Evolutionary conservation across 441 rosid species (phyloP).

Genomic region (Populus hybrid): DNA sequence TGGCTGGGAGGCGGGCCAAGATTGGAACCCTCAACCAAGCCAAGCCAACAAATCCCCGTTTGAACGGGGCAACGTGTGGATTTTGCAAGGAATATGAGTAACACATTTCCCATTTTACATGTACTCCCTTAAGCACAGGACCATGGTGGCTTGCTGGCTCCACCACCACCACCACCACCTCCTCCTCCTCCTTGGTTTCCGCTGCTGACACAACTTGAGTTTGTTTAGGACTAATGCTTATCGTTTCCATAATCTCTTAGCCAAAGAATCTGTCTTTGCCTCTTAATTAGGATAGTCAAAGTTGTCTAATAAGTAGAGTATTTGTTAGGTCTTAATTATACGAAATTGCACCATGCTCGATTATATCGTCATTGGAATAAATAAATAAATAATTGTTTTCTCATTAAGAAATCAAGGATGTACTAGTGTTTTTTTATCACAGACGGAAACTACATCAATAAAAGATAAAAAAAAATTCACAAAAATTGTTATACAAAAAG

Average conservation of each 20-base stretch:
- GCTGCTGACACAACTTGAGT: constrained; percentile 16
- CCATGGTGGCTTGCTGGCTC: constrained; percentile 38
- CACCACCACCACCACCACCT: constrained; percentile 46
- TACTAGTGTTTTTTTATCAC: no score
- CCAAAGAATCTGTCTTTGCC: background rate
- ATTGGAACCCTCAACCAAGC: constrained; percentile 29
- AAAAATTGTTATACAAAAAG: no score
- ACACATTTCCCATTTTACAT: constrained; percentile 24
- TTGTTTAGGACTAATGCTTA: background rate
- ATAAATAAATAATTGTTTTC: background rate
- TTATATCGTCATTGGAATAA: background rate
- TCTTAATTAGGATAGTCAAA: background rate
- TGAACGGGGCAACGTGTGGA: constrained; percentile 26
- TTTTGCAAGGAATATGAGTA: constrained; percentile 25
- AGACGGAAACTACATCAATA: no score
- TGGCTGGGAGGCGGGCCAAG: constrained; percentile 24
- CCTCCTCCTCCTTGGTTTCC: constrained; percentile 32
- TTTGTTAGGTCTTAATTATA: background rate
- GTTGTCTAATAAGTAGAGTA: background rate
- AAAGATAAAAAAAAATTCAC: no score
- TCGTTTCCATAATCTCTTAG: background rate
- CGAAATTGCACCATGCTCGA: background rate
- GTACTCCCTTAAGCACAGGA: constrained; percentile 13
- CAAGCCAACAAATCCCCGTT: constrained; percentile 46
- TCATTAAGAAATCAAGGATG: background rate